Evolutionary conservation across 1,284 basidiomycete species (phyloP).

Genomic region (Rhodofomes roseus): DNA sequence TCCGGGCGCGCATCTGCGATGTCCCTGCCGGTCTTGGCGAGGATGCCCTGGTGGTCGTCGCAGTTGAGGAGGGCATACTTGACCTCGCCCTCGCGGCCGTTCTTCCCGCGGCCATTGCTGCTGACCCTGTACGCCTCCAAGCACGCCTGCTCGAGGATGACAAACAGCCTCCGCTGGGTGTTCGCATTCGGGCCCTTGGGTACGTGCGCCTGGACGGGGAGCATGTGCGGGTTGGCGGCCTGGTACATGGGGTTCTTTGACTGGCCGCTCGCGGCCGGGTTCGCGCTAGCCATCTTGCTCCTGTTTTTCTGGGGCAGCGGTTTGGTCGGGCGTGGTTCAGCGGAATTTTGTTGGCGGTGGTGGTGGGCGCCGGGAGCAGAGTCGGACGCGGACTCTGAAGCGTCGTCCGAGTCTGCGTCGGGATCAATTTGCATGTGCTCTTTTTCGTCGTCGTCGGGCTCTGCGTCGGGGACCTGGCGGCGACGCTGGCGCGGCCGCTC

Average conservation of each 20-base stretch:
- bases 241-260: conserved; percentile 33
- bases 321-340: conserved; percentile 38
- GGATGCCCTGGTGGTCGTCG: conserved; percentile 98
- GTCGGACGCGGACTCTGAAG: conserved; percentile 15
- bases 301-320: conserved; percentile 44
- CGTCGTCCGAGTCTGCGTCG: conserved; percentile 13
- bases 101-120: conserved; percentile 46
- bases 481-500: conserved; percentile 27
- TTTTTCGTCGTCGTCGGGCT: conserved; percentile 16
- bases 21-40: conserved; percentile 96
- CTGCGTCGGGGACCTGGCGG: conserved; percentile 13
- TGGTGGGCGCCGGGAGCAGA: conserved; percentile 14
- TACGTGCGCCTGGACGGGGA: conserved; percentile 78
- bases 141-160: conserved; percentile 92
- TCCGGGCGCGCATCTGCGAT: conserved; percentile 98
- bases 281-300: not conserved
- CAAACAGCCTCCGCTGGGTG: conserved; percentile 75
- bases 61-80: conserved; percentile 98
- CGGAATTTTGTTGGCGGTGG: conserved; percentile 1
- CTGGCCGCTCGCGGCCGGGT: conserved; percentile 25
- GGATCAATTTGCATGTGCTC: conserved; percentile 23
- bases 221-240: conserved; percentile 70
- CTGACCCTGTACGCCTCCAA: conserved; percentile 93
- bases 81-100: conserved; percentile 68
- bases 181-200: conserved; percentile 47